These are phyloP conservation scores for Calocera cornea DNA, from an alignment of 768 basidiomycete species.

Conservation along the genomic window DNA sequence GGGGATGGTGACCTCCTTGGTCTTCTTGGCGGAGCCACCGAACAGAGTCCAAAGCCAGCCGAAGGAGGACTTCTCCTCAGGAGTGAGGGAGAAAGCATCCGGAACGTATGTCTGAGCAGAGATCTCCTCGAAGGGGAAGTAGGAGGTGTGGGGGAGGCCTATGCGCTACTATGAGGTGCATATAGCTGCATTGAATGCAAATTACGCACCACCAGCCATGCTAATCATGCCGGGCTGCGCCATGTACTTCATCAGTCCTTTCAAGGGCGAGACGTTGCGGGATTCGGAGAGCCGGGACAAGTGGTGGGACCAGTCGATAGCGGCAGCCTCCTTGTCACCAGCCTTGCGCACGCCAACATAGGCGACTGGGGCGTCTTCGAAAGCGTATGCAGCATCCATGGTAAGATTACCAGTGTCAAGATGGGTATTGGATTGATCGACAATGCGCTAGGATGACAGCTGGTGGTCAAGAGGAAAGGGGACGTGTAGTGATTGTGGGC, in stretches of 20 bases:
- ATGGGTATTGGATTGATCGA: neutral
- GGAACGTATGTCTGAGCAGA: conserved; percentile 39
- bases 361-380: neutral
- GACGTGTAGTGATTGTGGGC: neutral
- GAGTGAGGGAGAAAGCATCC: conserved; percentile 37
- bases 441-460: neutral
- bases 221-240: conserved; percentile 39
- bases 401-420: neutral
- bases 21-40: conserved; percentile 18
- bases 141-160: conserved; percentile 54
- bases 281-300: conserved; percentile 42
- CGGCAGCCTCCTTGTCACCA: conserved; percentile 1
- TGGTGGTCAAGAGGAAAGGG: neutral
- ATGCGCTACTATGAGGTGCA: neutral
- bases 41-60: conserved; percentile 52
- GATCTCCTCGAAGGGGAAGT: conserved; percentile 56
- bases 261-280: conserved; percentile 44
- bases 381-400: neutral
- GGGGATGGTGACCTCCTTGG: conserved; percentile 39
- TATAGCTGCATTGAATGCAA: neutral
- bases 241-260: conserved; percentile 50
- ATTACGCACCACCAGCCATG: conserved; percentile 51
- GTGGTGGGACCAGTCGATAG: conserved; percentile 61
- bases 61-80: conserved; percentile 20
- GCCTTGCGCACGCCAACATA: neutral